Percentiles rank a stretch among this genome's conserved stretches.
phyloP scores from a whole-genome alignment of 306 rosid genomes.

The Cucurbita maxima region DNA sequence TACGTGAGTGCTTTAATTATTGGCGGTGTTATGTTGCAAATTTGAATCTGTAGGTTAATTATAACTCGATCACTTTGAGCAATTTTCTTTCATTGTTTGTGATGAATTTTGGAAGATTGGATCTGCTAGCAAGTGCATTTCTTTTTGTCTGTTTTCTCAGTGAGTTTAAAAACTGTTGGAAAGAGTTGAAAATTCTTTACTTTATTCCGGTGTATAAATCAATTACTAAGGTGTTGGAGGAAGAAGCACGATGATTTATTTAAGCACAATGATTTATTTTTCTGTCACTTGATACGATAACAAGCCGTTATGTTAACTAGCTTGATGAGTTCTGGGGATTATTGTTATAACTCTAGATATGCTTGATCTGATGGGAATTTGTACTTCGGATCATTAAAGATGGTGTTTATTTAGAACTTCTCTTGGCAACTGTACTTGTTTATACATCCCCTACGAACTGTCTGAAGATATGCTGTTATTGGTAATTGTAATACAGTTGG shows the following conservation, averaged over 20 bases:
- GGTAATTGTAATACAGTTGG: neutral
- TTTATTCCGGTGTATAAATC: neutral
- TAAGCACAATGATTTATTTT: neutral
- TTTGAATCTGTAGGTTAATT: neutral
- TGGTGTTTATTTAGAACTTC: neutral
- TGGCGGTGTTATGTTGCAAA: neutral
- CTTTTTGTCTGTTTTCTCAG: neutral
- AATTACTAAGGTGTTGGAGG: neutral
- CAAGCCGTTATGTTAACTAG: neutral
- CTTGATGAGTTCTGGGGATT: neutral
- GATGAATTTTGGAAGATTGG: neutral
- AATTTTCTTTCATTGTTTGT: neutral
- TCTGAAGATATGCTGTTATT: neutral
- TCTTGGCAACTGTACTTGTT: neutral
- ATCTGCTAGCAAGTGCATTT: neutral
- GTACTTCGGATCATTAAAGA: neutral
- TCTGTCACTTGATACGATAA: neutral
- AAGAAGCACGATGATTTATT: neutral
- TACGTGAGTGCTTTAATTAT: conserved; percentile 38
- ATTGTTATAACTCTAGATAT: neutral
- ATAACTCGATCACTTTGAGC: neutral
- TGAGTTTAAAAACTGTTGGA: neutral
- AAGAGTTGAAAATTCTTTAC: neutral
- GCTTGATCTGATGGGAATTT: neutral
- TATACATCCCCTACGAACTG: neutral